These are phyloP conservation scores for Fusarium pseudoanthophilum DNA, from an alignment of 2,329 filamentous ascomycete genomes.

Conservation along the genomic window DNA sequence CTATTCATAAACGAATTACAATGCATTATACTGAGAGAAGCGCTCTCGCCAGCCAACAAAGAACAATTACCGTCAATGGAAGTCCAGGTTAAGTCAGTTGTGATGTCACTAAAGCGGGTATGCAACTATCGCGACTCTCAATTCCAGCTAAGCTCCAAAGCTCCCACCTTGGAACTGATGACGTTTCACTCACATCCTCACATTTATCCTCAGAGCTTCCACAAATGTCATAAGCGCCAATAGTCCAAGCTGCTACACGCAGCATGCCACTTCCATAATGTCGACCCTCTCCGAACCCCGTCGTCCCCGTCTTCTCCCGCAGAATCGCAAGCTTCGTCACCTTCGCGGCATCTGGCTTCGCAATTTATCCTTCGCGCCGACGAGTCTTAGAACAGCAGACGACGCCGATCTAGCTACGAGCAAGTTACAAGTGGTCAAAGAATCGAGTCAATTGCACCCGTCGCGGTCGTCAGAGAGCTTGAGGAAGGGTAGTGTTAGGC, in stretches of 20 bases:
- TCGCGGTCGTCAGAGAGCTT: constrained; percentile 66
- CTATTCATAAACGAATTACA: too few relatives aligned
- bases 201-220: background rate
- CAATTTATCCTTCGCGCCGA: constrained; percentile 77
- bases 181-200: constrained; percentile 15
- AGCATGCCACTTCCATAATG: constrained; percentile 45
- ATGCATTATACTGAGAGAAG: background rate
- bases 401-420: constrained; percentile 78
- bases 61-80: too few relatives aligned
- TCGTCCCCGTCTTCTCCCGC: constrained; percentile 65
- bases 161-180: constrained; percentile 29
- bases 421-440: constrained; percentile 68
- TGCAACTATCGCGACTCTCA: constrained; percentile 44
- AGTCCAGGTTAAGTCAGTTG: background rate
- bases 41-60: background rate
- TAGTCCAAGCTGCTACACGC: constrained; percentile 26
- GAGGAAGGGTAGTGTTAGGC: constrained; percentile 46
- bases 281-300: constrained; percentile 52
- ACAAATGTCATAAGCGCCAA: constrained; percentile 35
- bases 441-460: constrained; percentile 62
- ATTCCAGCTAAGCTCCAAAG: constrained; percentile 39
- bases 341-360: constrained; percentile 87
- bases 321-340: constrained; percentile 91
- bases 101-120: constrained; percentile 38
- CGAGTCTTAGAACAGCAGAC: constrained; percentile 76